Percentiles rank a stretch among this genome's conserved stretches.
phyloP scores from a whole-genome alignment of 495 filamentous ascomycete species.

The Penicillium longicatenatum region DNA sequence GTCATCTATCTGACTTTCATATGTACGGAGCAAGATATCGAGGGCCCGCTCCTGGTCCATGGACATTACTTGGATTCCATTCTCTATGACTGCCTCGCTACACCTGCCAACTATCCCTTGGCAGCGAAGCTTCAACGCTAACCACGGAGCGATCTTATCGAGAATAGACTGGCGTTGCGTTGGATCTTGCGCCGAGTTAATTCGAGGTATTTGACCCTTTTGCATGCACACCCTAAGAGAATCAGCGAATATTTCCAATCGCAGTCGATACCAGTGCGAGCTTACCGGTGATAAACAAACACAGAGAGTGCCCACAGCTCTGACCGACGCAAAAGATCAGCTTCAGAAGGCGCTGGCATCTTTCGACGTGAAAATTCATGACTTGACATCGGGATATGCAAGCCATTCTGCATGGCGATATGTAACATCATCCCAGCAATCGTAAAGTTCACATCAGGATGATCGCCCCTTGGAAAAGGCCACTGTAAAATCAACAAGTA shows the following conservation, averaged over 20 bases:
- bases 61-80: conserved; percentile 42
- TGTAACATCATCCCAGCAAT: conserved; percentile 46
- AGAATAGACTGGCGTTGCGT: conserved; percentile 36
- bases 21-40: conserved; percentile 38
- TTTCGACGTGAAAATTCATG: conserved; percentile 48
- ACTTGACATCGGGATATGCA: conserved; percentile 50
- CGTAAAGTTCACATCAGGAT: conserved; percentile 43
- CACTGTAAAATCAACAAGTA: conserved; percentile 51
- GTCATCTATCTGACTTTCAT: conserved; percentile 37
- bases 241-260: not conserved
- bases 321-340: conserved; percentile 40
- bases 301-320: conserved; percentile 49
- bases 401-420: conserved; percentile 51
- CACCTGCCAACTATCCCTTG: conserved; percentile 40
- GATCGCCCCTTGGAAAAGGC: conserved; percentile 50
- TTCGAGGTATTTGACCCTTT: conserved; percentile 42
- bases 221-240: conserved; percentile 33
- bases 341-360: conserved; percentile 34
- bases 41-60: conserved; percentile 40
- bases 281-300: conserved; percentile 44
- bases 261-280: not conserved
- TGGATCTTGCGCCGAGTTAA: conserved; percentile 38
- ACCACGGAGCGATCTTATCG: conserved; percentile 32
- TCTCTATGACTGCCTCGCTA: conserved; percentile 35
- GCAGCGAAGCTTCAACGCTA: conserved; percentile 38